These are phyloP conservation scores for Rhodotorula sp. DNA, from an alignment of 1,284 basidiomycete species.

Conservation along the genomic window DNA sequence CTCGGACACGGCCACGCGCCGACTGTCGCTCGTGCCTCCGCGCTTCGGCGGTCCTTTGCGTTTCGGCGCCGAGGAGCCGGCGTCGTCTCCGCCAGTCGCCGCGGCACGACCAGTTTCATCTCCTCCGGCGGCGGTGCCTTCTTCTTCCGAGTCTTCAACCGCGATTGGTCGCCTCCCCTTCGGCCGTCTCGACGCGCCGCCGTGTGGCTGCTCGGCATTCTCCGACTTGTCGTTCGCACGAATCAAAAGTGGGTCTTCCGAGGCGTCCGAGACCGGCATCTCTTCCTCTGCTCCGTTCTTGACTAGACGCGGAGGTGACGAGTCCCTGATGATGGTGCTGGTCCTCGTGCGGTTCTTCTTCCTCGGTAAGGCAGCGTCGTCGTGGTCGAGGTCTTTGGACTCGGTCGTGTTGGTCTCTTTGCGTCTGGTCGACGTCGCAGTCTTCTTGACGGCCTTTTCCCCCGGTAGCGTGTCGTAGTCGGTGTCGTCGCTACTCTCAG, in stretches of 20 bases:
- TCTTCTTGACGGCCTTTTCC: neutral
- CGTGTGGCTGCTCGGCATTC: too few relatives aligned
- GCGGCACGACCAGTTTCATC: too few relatives aligned
- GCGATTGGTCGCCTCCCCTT: neutral
- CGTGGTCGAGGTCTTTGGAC: too few relatives aligned
- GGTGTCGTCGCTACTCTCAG: neutral
- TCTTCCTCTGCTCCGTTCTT: neutral
- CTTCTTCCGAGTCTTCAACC: neutral
- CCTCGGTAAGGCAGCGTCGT: too few relatives aligned
- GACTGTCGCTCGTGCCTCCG: neutral
- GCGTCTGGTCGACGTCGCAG: too few relatives aligned
- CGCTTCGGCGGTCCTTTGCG: neutral
- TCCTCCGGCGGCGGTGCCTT: neutral
- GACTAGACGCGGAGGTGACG: too few relatives aligned
- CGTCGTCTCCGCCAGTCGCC: neutral
- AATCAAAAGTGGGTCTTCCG: too few relatives aligned
- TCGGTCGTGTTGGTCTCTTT: too few relatives aligned
- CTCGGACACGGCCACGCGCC: slow-evolving; percentile 4
- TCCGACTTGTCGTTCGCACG: too few relatives aligned
- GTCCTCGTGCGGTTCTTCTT: neutral
- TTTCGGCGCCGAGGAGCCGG: too few relatives aligned
- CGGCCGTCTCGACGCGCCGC: too few relatives aligned
- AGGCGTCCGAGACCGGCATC: too few relatives aligned
- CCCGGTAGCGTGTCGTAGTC: neutral
- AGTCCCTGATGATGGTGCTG: neutral